Conservation (phyloP, 805 yeast genomes). For the Saturnispora hagleri region DNA sequence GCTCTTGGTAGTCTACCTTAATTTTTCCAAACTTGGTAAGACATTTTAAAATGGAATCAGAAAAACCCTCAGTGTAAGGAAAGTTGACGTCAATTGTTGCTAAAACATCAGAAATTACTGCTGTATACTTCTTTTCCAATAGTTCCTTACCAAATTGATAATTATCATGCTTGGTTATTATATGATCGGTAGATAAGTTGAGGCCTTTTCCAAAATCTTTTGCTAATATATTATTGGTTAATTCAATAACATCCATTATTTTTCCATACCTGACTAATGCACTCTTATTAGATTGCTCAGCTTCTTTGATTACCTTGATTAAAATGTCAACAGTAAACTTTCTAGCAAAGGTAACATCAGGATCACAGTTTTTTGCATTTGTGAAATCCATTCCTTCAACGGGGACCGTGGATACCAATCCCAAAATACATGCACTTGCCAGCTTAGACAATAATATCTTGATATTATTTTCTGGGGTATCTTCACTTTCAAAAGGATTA, state of each 20-base stretch:
- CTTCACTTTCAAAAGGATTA: slow-evolving; percentile 31
- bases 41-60: slow-evolving; percentile 52
- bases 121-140: slow-evolving; percentile 57
- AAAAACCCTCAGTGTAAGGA: slow-evolving; percentile 52
- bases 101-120: slow-evolving; percentile 48
- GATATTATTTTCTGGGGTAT: slow-evolving; percentile 36
- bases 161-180: slow-evolving; percentile 47
- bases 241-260: slow-evolving; percentile 42
- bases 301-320: slow-evolving; percentile 51
- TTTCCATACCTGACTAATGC: slow-evolving; percentile 45
- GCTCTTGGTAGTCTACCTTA: slow-evolving; percentile 46
- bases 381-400: slow-evolving; percentile 37
- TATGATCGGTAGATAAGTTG: slow-evolving; percentile 34
- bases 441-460: slow-evolving; percentile 49
- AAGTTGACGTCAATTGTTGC: slow-evolving; percentile 65
- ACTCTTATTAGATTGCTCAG: slow-evolving; percentile 28
- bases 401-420: slow-evolving; percentile 52
- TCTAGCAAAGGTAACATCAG: slow-evolving; percentile 64
- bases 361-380: slow-evolving; percentile 47
- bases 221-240: slow-evolving; percentile 36
- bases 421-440: slow-evolving; percentile 51
- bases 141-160: slow-evolving; percentile 56
- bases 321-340: slow-evolving; percentile 65
- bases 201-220: slow-evolving; percentile 28
- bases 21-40: slow-evolving; percentile 48